Evolutionary conservation across 2,329 filamentous ascomycete genomes (phyloP).

Genomic region (Coniella vitis): DNA sequence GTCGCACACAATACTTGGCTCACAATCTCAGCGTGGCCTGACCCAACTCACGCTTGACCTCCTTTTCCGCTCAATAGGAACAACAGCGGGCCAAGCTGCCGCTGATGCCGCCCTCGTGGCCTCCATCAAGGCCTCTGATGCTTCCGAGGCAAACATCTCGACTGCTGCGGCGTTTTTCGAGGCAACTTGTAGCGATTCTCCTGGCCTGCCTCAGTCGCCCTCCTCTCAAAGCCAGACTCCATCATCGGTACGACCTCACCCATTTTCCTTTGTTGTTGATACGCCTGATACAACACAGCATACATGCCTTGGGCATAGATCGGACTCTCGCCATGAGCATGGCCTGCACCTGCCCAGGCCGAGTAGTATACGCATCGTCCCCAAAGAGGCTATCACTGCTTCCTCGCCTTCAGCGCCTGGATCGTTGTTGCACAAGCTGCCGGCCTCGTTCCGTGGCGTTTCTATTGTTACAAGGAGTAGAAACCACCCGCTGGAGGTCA

Average conservation of each 20-base stretch:
- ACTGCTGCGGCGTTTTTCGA: conserved; percentile 74
- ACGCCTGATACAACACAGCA: not conserved
- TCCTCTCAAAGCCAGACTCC: conserved; percentile 61
- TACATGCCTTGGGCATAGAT: not conserved
- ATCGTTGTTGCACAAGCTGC: not conserved
- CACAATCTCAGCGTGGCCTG: conserved; percentile 75
- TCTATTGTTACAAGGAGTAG: not conserved
- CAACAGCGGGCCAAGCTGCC: conserved; percentile 59
- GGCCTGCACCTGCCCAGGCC: conserved; percentile 24
- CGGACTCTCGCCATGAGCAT: not conserved
- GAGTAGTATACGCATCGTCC: conserved; percentile 40
- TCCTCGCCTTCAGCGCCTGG: conserved; percentile 11
- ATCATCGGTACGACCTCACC: conserved; percentile 54
- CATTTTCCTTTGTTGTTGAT: conserved; percentile 18
- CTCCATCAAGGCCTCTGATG: conserved; percentile 69
- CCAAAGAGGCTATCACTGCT: conserved; percentile 19
- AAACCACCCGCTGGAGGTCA: conserved; percentile 6
- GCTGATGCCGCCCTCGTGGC: conserved; percentile 57
- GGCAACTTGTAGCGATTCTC: conserved; percentile 61
- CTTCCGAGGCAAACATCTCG: conserved; percentile 72
- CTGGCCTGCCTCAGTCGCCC: conserved; percentile 48
- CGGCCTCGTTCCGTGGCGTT: conserved; percentile 10
- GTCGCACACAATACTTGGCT: conserved; percentile 95
- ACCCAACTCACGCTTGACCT: conserved; percentile 89
- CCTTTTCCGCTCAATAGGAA: conserved; percentile 73